Evolutionary conservation across 2,329 filamentous ascomycete species (phyloP).

Genomic region (Colletotrichum karsti): DNA sequence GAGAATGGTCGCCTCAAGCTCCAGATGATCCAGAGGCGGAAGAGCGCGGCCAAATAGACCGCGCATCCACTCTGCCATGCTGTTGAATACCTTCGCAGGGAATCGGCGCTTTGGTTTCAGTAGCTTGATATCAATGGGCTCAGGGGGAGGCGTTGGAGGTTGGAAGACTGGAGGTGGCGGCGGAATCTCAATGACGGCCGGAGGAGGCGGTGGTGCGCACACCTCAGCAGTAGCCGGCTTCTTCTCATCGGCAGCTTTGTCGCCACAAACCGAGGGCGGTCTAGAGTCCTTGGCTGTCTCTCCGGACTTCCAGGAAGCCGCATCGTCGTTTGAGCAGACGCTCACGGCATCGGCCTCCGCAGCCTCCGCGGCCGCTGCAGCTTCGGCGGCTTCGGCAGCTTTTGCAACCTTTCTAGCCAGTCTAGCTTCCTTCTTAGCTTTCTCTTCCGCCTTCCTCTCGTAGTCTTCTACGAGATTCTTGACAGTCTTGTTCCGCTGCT

Average conservation of each 20-base stretch:
- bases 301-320: slow-evolving; percentile 19
- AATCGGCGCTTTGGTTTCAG: slow-evolving; percentile 4
- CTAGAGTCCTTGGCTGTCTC: slow-evolving; percentile 8
- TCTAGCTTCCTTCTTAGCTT: neutral
- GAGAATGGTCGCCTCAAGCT: slow-evolving; percentile 16
- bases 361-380: neutral
- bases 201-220: neutral
- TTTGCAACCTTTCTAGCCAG: neutral
- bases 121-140: slow-evolving; percentile 12
- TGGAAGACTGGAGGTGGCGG: neutral
- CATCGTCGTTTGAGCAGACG: slow-evolving; percentile 4
- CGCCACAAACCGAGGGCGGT: neutral
- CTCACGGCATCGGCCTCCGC: slow-evolving; percentile 8
- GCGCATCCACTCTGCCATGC: slow-evolving; percentile 10
- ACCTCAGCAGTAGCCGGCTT: neutral
- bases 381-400: neutral
- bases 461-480: neutral
- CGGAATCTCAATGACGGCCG: neutral
- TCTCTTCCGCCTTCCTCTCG: slow-evolving; percentile 1
- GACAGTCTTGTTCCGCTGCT: neutral
- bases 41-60: slow-evolving; percentile 4
- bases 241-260: neutral
- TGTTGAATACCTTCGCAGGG: neutral
- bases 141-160: neutral
- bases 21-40: slow-evolving; percentile 1